Percentiles rank a stretch among this genome's conserved stretches.
Conservation (phyloP, 2,329 filamentous ascomycete species). For the Colletotrichum musae region DNA sequence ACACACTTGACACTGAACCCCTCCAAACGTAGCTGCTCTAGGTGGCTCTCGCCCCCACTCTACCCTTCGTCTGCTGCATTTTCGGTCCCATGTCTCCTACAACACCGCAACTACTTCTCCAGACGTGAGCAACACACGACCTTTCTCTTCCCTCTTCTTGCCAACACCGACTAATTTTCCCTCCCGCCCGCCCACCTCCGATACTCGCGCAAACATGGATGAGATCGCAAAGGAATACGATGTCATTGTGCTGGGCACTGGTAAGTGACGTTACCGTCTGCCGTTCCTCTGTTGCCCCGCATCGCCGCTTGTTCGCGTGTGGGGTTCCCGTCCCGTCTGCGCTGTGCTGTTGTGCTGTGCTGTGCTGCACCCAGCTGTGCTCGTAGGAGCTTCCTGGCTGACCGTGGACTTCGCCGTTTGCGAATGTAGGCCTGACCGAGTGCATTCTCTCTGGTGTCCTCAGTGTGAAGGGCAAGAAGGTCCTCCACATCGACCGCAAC, state of each 20-base stretch:
- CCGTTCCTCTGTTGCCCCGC: constrained; percentile 47
- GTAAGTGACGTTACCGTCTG: constrained; percentile 66
- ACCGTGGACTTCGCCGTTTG: constrained; percentile 47
- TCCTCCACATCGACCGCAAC: constrained; percentile 98
- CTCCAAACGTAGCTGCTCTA: constrained; percentile 36
- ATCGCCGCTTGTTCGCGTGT: constrained; percentile 43
- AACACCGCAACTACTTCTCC: constrained; percentile 40
- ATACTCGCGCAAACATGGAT: constrained; percentile 78
- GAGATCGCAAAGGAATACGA: constrained; percentile 99
- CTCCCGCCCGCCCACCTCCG: constrained; percentile 15
- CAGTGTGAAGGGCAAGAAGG: constrained; percentile 99
- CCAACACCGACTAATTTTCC: constrained; percentile 28
- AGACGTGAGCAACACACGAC: constrained; percentile 29
- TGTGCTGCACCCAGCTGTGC: constrained; percentile 16
- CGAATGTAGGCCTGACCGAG: constrained; percentile 86
- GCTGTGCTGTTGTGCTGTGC: neutral
- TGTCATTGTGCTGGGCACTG: constrained; percentile 97
- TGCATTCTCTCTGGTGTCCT: constrained; percentile 98
- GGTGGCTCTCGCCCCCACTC: constrained; percentile 37
- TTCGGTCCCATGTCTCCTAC: constrained; percentile 38
- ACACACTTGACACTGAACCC: constrained; percentile 40
- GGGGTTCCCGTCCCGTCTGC: constrained; percentile 32
- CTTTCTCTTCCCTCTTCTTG: constrained; percentile 32
- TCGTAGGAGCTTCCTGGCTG: constrained; percentile 45
- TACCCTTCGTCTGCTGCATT: constrained; percentile 39